phyloP scores from a whole-genome alignment of 257 asterid species.

The Fraxinus anomala region DNA sequence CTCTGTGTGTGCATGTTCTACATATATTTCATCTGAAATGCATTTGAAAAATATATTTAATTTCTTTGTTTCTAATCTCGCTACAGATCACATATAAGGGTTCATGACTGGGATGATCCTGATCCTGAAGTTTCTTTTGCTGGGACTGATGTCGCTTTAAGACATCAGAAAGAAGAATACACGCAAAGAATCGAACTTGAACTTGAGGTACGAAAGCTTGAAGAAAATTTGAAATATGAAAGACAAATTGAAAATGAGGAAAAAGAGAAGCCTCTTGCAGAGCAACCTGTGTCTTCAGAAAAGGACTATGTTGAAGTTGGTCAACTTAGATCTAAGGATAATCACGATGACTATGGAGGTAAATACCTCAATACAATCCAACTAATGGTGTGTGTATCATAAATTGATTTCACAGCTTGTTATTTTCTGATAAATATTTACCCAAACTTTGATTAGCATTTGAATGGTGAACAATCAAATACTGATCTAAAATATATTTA shows the following conservation, averaged over 20 bases:
- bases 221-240: constrained; percentile 74
- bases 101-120: constrained; percentile 44
- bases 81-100: constrained; percentile 63
- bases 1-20: constrained; percentile 23
- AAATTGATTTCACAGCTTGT: too few species aligned
- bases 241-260: constrained; percentile 93
- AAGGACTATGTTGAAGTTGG: constrained; percentile 54
- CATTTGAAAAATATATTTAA: neutral
- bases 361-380: constrained; percentile 5
- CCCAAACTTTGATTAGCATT: too few species aligned
- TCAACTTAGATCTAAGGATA: constrained; percentile 39
- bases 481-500: too few species aligned
- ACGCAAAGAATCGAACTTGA: constrained; percentile 76
- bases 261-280: constrained; percentile 70
- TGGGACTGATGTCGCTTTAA: constrained; percentile 50
- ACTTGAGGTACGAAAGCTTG: constrained; percentile 57
- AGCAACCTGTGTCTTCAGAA: constrained; percentile 40
- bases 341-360: constrained; percentile 49
- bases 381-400: too few species aligned
- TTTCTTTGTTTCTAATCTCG: constrained; percentile 24
- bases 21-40: constrained; percentile 20
- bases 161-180: constrained; percentile 63
- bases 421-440: too few species aligned
- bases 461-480: too few species aligned
- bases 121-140: constrained; percentile 39